A percentile compares a stretch with the other conserved stretches of the same genome.
Conservation (phyloP, 441 rosid genomes). For the Populus trichocarpa region DNA sequence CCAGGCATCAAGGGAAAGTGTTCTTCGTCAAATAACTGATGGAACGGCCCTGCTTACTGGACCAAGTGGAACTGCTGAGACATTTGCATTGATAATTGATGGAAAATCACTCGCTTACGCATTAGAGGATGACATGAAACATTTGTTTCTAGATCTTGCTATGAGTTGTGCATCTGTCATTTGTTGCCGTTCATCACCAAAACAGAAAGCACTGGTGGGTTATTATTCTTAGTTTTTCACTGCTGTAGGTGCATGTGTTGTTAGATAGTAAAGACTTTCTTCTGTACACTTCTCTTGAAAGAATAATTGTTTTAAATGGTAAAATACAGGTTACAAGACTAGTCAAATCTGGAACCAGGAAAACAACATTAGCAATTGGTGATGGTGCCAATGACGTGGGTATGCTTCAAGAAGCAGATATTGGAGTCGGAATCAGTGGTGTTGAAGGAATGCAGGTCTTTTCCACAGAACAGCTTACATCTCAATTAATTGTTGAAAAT, state of each 20-base stretch:
- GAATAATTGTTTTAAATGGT: constrained; percentile 5
- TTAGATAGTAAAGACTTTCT: background rate
- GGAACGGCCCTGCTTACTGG: constrained; percentile 48
- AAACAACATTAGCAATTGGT: constrained; percentile 82
- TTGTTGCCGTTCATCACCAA: constrained; percentile 98
- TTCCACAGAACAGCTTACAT: constrained; percentile 1
- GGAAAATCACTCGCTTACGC: constrained; percentile 88
- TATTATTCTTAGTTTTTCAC: constrained; percentile 1
- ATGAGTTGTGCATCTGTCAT: constrained; percentile 89
- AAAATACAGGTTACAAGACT: constrained; percentile 65
- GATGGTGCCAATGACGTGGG: constrained; percentile 99
- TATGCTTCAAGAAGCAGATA: constrained; percentile 98
- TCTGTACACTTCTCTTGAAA: constrained; percentile 1
- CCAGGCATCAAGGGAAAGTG: constrained; percentile 62
- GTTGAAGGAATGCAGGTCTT: constrained; percentile 96
- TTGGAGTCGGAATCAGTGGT: constrained; percentile 92
- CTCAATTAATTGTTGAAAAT: background rate
- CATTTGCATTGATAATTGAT: constrained; percentile 82
- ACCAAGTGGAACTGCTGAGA: constrained; percentile 47
- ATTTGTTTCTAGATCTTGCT: constrained; percentile 71
- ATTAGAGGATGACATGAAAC: constrained; percentile 70
- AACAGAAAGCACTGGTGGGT: constrained; percentile 93
- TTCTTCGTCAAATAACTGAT: constrained; percentile 48
- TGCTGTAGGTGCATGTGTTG: background rate
- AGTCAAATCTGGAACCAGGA: constrained; percentile 69